These are phyloP conservation scores for Sanghuangporus weigelae DNA, from an alignment of 1,284 basidiomycete species.

Conservation along the genomic window DNA sequence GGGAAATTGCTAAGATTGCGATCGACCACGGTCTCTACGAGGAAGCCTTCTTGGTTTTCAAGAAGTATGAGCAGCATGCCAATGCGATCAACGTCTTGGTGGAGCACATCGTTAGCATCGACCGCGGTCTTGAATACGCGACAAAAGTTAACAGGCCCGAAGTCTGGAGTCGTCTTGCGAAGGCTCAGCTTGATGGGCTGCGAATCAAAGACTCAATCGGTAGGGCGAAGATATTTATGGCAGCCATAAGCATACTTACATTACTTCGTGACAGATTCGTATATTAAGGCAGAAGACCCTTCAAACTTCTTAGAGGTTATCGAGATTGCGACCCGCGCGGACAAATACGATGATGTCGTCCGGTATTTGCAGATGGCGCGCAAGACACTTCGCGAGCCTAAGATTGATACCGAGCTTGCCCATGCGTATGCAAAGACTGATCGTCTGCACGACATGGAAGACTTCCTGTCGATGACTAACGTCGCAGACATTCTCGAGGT, in stretches of 20 bases:
- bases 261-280: constrained; percentile 67
- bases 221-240: constrained; percentile 25
- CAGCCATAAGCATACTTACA: neutral
- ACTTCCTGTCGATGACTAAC: constrained; percentile 98
- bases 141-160: constrained; percentile 96
- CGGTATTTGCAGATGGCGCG: constrained; percentile 99
- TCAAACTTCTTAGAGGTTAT: constrained; percentile 96
- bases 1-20: constrained; percentile 95
- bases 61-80: constrained; percentile 90
- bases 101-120: constrained; percentile 97
- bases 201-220: constrained; percentile 98
- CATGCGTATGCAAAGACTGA: constrained; percentile 98
- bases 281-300: constrained; percentile 98
- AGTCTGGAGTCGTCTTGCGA: constrained; percentile 96
- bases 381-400: constrained; percentile 94
- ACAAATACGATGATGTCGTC: constrained; percentile 98
- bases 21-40: constrained; percentile 96
- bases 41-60: constrained; percentile 95
- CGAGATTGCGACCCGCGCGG: constrained; percentile 93
- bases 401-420: constrained; percentile 96
- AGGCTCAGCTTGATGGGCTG: constrained; percentile 98
- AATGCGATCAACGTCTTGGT: constrained; percentile 98
- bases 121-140: constrained; percentile 94
- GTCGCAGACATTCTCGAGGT: constrained; percentile 95
- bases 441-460: constrained; percentile 97